phyloP scores from a whole-genome alignment of 2,329 filamentous ascomycete species.

The Rachicladosporium sp. region DNA sequence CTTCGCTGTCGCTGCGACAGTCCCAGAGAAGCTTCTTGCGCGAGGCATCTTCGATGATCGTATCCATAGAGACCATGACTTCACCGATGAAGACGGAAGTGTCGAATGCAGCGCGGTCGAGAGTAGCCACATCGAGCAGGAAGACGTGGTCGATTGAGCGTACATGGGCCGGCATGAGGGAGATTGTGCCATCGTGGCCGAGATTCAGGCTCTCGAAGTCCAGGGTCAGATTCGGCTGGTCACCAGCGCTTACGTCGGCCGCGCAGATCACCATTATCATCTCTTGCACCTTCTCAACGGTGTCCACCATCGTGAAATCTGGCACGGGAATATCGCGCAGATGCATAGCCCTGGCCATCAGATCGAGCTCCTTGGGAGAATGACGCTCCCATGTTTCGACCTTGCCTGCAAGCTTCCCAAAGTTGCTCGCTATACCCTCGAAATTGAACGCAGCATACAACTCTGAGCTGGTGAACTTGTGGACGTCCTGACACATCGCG shows the following conservation, averaged over 20 bases:
- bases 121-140: slow-evolving; percentile 34
- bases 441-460: neutral
- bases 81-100: slow-evolving; percentile 14
- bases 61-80: slow-evolving; percentile 18
- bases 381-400: neutral
- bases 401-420: neutral
- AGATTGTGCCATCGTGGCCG: neutral
- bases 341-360: neutral
- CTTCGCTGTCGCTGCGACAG: slow-evolving; percentile 44
- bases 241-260: neutral
- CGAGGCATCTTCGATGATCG: slow-evolving; percentile 31
- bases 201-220: neutral
- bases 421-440: neutral
- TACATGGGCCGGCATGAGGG: neutral
- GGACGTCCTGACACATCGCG: neutral
- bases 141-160: neutral
- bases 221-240: neutral
- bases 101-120: slow-evolving; percentile 28
- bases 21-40: slow-evolving; percentile 45
- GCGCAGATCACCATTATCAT: neutral
- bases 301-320: neutral
- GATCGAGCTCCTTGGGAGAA: neutral
- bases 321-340: neutral
- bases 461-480: neutral
- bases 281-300: neutral